Evolutionary conservation across 495 filamentous ascomycete genomes (phyloP), one percentile per base, ranked within the genome.

Genomic region (Annulohypoxylon bovei): DNA sequence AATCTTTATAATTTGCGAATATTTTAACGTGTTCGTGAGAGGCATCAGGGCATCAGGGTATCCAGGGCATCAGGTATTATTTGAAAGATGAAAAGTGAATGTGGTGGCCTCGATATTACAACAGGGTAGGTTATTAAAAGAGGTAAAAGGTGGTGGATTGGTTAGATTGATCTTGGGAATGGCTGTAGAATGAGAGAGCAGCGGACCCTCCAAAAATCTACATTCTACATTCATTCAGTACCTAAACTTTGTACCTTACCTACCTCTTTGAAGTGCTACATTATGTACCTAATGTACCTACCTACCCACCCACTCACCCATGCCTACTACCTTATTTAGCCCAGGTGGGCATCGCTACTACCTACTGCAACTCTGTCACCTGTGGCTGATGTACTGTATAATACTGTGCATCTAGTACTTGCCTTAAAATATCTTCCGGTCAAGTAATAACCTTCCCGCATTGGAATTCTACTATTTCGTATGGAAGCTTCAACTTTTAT

Each of bases 81-180:
- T 9, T 37, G 2, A 11, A 37, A 9, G 5, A 23, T 4, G 8
- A 40, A 30, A 47, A 61, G 55, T 66, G 55, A 66, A 25, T 50
- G 49, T 60, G 62, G 62, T 56, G 57, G 52, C 62, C 57, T 71
- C 52, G 53, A 67, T 70, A 67, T 59, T 67, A 55, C 56, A 39
- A 54, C 46, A 50, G 55, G 65, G 25, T 61, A 67, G 28, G 27
- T 54, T 58, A 63, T 69, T 69, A 59, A 59, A 58, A 47, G 57
- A 58, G 40, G 30, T 65, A 54, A 54, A n/a, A 35, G 50, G 50
- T 54, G 40, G 40, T 46, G 23, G n/a, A 46, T 20, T 23, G 20
- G 20, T 20, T 16, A 18, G 39, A 16, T 42, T 16, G 44, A 47
- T 47, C 20, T 20, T 47, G 11, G 22, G 22, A 47, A 47, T 11